Evolutionary conservation across 768 basidiomycete species (phyloP), one percentile per base, ranked within the genome.

Genomic region (Phlegmacium glaucopus): DNA sequence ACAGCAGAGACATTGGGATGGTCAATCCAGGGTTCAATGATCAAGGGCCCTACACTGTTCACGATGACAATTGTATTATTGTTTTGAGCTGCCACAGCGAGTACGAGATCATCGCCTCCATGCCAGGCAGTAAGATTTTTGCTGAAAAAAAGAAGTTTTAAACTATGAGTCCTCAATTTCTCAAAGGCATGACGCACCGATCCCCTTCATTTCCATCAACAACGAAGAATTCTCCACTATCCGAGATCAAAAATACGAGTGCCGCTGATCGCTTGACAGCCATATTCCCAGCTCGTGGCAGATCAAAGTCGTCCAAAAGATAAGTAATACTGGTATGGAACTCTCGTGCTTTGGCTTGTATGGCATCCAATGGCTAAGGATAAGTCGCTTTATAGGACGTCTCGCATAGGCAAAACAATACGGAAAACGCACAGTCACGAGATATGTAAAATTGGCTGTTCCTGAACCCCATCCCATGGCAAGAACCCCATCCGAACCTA

Each of bases 401-500:
- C 22, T 22, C 22, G 22, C 22, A 40, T 6, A 30, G 12, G 16
- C 34, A 27, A 32, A 22, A 13, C 12, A 34, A 26, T 7, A 29
- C 2, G 6, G 16, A 39, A 11, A 2, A 68, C 79, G 59, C 46
- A 86, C 85, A 40, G 87, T 82, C 49, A 93, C 67, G 11, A 93
- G 77, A 64, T 92, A 93, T 5, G 85, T 81, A 70, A 89, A 85
- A 55, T 82, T 79, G 10, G 80, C 74, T 0, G 92, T 90, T 5
- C 90, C 91, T 42, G 85, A 87, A 30, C 91, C 94, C 94, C 94
- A 96, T 11, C 92, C 92, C 85, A 93, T 86, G 7, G 90, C 91
- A 16, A 96, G 74, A 13, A 87, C 74, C 9, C 91, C 91, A 40
- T 76, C 78, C 26, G 71, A 67, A 18, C 83, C 82, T 40, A 77